Percentiles rank a stretch among this genome's conserved stretches.
These are phyloP conservation scores for Ceratobasidium sp. DNA, from an alignment of 1,284 basidiomycete species.

Conservation along the genomic window DNA sequence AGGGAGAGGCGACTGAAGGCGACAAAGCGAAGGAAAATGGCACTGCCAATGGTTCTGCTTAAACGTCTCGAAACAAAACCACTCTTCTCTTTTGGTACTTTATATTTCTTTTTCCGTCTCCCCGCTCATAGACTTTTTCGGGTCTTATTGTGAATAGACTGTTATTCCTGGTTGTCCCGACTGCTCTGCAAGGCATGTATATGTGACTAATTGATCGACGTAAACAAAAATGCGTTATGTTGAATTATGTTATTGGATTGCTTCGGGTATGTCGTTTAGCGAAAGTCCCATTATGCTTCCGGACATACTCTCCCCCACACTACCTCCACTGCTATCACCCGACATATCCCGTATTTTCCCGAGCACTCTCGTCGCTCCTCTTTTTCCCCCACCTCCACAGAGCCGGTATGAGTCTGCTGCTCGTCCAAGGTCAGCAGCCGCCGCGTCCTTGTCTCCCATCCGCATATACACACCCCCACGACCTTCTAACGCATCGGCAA, in stretches of 20 bases:
- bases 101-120: background rate
- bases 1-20: background rate
- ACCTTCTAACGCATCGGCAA: conserved; percentile 16
- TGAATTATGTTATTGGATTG: background rate
- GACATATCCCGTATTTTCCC: conserved; percentile 35
- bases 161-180: background rate
- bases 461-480: conserved; percentile 21
- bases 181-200: background rate
- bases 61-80: background rate
- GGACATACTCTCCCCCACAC: conserved; percentile 1
- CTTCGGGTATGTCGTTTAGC: background rate
- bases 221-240: conserved; percentile 4
- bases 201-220: no score
- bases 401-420: conserved; percentile 13
- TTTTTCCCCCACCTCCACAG: conserved; percentile 13
- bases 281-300: conserved; percentile 11
- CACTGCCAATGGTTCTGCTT: conserved; percentile 13
- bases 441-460: conserved; percentile 12
- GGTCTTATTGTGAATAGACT: background rate
- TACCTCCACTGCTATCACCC: conserved; percentile 13
- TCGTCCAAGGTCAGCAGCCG: conserved; percentile 7
- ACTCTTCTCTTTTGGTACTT: background rate
- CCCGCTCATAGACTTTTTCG: conserved; percentile 21
- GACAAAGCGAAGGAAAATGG: background rate
- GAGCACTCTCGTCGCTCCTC: conserved; percentile 26